Evolutionary conservation across 495 filamentous ascomycete genomes (phyloP).

Genomic region (Acidiella bohemica): DNA sequence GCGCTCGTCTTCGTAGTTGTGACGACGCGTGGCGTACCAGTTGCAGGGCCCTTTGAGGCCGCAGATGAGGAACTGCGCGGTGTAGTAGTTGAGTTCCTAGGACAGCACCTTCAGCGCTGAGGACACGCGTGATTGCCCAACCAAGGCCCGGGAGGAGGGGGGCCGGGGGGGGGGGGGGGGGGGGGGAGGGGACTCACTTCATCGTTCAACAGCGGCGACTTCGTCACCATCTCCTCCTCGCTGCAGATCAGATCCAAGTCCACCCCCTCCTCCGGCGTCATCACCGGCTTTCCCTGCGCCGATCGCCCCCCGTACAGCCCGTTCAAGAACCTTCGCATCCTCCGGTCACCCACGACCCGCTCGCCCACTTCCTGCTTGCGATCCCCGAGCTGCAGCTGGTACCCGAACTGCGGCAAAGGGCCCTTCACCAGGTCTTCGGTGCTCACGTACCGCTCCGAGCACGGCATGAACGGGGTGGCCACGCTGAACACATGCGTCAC

Average conservation of each 20-base stretch:
- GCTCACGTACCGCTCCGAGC: slow-evolving; percentile 35
- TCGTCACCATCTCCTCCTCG: slow-evolving; percentile 27
- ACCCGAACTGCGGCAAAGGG: slow-evolving; percentile 57
- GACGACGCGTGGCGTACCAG: slow-evolving; percentile 63
- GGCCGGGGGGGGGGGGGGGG: too few species aligned
- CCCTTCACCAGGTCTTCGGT: slow-evolving; percentile 41
- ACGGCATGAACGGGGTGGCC: slow-evolving; percentile 58
- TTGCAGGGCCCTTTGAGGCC: slow-evolving; percentile 66
- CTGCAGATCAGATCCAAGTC: slow-evolving; percentile 37
- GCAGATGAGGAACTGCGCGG: slow-evolving; percentile 49
- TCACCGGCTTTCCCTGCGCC: slow-evolving; percentile 38
- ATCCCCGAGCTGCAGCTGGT: slow-evolving; percentile 62
- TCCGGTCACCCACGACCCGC: slow-evolving; percentile 44
- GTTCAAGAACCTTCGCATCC: slow-evolving; percentile 53
- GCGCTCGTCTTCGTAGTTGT: slow-evolving; percentile 65
- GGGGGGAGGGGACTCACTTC: slow-evolving; percentile 38
- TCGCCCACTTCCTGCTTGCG: slow-evolving; percentile 7
- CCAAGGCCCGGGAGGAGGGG: too few species aligned
- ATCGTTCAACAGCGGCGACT: slow-evolving; percentile 43
- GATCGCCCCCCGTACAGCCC: slow-evolving; percentile 53
- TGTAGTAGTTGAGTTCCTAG: slow-evolving; percentile 64
- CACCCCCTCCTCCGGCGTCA: slow-evolving; percentile 44
- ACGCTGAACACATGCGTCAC: slow-evolving; percentile 61
- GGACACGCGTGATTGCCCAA: too few species aligned
- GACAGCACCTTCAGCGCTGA: background rate